Evolutionary conservation across 2,329 filamentous ascomycete species (phyloP).

Genomic region (Mariannaea sp.): DNA sequence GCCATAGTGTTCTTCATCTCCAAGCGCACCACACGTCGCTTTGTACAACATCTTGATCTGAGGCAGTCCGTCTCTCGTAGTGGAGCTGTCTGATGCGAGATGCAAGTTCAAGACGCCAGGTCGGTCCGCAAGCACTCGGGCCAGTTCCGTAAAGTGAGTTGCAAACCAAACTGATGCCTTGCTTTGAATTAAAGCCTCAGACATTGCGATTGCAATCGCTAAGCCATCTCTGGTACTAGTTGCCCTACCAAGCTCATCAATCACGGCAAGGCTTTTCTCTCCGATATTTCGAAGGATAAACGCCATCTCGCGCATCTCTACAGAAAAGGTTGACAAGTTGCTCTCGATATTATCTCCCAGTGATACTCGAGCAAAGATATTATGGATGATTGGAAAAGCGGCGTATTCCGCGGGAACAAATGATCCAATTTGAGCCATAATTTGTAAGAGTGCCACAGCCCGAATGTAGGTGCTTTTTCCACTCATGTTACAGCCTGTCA

Average conservation of each 20-base stretch:
- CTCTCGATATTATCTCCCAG: slow-evolving; percentile 87
- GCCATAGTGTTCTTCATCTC: slow-evolving; percentile 75
- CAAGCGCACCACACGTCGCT: slow-evolving; percentile 71
- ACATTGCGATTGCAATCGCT: slow-evolving; percentile 86
- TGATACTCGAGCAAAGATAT: slow-evolving; percentile 85
- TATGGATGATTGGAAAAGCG: slow-evolving; percentile 76
- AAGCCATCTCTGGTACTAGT: slow-evolving; percentile 89
- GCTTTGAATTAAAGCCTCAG: slow-evolving; percentile 83
- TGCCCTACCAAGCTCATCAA: slow-evolving; percentile 91
- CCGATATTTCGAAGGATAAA: slow-evolving; percentile 88
- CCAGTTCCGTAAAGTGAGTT: slow-evolving; percentile 87
- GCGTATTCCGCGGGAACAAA: slow-evolving; percentile 90
- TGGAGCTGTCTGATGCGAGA: slow-evolving; percentile 69
- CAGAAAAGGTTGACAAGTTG: slow-evolving; percentile 90
- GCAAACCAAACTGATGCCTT: slow-evolving; percentile 87
- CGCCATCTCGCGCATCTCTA: slow-evolving; percentile 95
- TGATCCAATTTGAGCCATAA: slow-evolving; percentile 93
- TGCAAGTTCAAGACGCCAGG: slow-evolving; percentile 84
- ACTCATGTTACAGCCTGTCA: slow-evolving; percentile 98
- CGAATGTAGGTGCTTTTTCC: slow-evolving; percentile 96
- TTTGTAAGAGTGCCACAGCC: slow-evolving; percentile 77
- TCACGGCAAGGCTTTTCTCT: slow-evolving; percentile 74
- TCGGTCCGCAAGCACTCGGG: slow-evolving; percentile 73
- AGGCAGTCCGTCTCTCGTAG: slow-evolving; percentile 52
- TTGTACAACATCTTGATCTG: slow-evolving; percentile 89